Base-by-base conservation (phyloP, 768 basidiomycete species). In the Leucocoprinus leucothites region DNA sequence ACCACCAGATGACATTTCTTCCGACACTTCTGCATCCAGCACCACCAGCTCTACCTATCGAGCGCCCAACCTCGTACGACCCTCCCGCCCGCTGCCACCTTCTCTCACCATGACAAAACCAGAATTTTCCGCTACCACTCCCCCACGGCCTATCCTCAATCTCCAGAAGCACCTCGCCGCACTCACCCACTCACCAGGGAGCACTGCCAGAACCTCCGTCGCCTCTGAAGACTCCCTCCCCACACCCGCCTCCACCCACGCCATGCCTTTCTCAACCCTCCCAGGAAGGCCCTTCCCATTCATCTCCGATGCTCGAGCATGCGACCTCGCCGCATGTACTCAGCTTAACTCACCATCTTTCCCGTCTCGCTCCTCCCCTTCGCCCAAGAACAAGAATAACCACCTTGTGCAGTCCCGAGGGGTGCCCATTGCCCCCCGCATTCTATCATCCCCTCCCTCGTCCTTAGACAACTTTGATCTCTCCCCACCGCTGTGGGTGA, bases 61-160 rank as follows among this genome's bases (percentile, higher is more conserved):
- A 31, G 64, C 73, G 6, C 76, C 78, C 34, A 67, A 75, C 46
- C 74, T 71, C 61, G 67, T 78, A 64, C 59, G 69, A 58, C 51
- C 71, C n/a, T 71, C 73, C 9, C 74, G 75, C 34, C 74, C 75
- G 2, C 65, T 76, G 2, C 70, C 75, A 0, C 81, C 83, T 2
- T 74, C 82, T 1, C 78, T 85, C 56, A 79, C 72, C 58, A 71
- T 82, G 59, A 78, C 80, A 11, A 73, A 72, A 1, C 73, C 79
- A 0, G 64, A 59, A n/a, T 67, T 59, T 5, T 46, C 66, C 4
- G 59, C 60, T 53, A 67, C 63, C 46, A 67, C 61, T 45, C 57
- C 72, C 40, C 62, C 70, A 25, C 56, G 67, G 47, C 65, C 76
- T 5, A 67, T 74, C 18, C 35, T 62, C 41, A 69, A 71, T 9